Base-by-base conservation (phyloP, 768 basidiomycete genomes). In the Vishniacozyma victoriae region DNA sequence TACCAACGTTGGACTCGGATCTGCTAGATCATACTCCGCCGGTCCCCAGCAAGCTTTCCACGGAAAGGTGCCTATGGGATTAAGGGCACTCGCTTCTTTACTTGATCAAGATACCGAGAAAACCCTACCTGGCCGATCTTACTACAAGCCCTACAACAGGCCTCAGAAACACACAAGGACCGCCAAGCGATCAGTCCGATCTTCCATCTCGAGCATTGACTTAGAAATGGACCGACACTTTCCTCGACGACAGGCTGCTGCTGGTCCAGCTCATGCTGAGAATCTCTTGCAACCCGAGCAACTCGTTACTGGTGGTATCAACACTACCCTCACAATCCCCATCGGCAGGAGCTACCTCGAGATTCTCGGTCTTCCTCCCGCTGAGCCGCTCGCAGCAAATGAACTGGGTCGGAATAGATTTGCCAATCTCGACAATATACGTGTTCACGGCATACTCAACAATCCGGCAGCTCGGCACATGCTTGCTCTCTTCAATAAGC, bases 1-100 rank as follows among this genome's bases (percentile, higher is more conserved):
- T n/a, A 47, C 52, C 24, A 51, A 59, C 38, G 54, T 66, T 1
- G 64, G 64, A 3, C 42, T 66, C 16, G 58, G 58, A 12, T 50
- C 53, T 15, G 58, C 60, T 9, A 52, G 64, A 46, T 50, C 52
- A 0, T 66, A 60, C 45, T 50, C 60, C 4, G 44, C 46, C 36
- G 46, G 52, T 13, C 45, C 59, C 6, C 24, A 27, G 11, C 33
- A 27, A 0, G 41, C 35, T 5, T 37, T 49, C 4, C 42, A 50
- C 6, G 18, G 27, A 13, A 57, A 66, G 3, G 48, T 61, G 1
- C 60, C 60, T 12, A 46, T 66, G 27, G 57, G 35, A 12, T 45
- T 66, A 5, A 31, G 64, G 26, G 64, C 64, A 22, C 50, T 66
- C 12, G 48, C 47, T 2, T 36, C 44, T 4, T 33, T 58, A 3